A percentile compares a stretch with the other conserved stretches of the same genome.
Conservation (phyloP, 176 grass and related monocot species). For the Dactylis glomerata region DNA sequence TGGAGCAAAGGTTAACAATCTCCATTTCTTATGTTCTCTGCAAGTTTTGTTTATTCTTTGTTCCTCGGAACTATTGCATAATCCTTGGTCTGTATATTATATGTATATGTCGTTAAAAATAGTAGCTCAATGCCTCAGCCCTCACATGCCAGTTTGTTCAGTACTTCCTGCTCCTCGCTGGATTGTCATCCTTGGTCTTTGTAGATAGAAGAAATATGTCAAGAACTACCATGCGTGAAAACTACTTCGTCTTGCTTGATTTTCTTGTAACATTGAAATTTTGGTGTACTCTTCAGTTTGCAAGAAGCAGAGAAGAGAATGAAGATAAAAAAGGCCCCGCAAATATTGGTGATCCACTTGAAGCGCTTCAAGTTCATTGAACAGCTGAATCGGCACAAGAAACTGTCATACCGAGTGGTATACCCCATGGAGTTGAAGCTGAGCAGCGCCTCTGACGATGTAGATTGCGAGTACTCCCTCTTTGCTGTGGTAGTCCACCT, state of each 20-base stretch:
- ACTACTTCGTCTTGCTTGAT: constrained; percentile 6
- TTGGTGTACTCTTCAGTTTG: constrained; percentile 45
- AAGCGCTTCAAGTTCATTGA: constrained; percentile 93
- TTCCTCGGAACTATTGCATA: not conserved
- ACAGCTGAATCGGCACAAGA: constrained; percentile 81
- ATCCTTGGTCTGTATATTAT: not conserved
- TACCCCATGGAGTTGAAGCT: constrained; percentile 94
- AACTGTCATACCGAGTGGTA: constrained; percentile 78
- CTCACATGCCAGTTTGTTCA: not conserved
- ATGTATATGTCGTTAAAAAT: not conserved
- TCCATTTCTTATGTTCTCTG: not conserved
- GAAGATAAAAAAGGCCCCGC: constrained; percentile 87
- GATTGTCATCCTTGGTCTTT: not conserved
- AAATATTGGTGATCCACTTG: constrained; percentile 81
- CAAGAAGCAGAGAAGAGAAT: constrained; percentile 93
- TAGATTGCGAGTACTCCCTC: constrained; percentile 73
- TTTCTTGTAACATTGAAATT: constrained; percentile 13
- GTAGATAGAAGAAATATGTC: not conserved
- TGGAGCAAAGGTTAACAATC: not conserved
- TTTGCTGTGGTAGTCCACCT: constrained; percentile 91
- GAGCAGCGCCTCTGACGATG: constrained; percentile 48
- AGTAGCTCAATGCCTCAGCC: not conserved
- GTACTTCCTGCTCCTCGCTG: not conserved
- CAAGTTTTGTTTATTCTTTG: not conserved
- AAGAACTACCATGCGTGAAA: not conserved